phyloP scores from a whole-genome alignment of 345 rosid species.

The Hibiscus tridactylites region DNA sequence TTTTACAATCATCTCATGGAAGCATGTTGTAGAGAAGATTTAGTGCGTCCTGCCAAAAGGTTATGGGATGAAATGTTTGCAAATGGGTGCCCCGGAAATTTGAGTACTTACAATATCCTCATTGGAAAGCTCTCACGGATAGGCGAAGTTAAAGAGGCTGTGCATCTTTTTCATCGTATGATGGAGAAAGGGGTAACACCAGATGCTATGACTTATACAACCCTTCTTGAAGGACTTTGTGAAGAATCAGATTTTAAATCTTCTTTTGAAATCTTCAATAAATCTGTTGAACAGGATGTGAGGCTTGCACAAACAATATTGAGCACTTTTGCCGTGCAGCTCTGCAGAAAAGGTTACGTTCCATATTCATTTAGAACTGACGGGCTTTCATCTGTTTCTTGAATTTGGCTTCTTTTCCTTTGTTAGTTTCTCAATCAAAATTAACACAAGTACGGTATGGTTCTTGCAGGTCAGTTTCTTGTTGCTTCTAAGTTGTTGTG shows the following conservation, averaged over 20 bases:
- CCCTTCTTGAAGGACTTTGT: slow-evolving; percentile 61
- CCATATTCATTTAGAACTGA: no score
- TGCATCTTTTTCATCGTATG: slow-evolving; percentile 64
- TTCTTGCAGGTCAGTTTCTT: slow-evolving; percentile 3
- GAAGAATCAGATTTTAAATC: slow-evolving; percentile 49
- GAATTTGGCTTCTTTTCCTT: slow-evolving; percentile 43
- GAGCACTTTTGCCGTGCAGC: slow-evolving; percentile 32
- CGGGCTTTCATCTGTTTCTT: not conserved
- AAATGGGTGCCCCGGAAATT: slow-evolving; percentile 56
- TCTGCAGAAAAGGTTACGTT: slow-evolving; percentile 50
- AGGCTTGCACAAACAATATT: slow-evolving; percentile 33
- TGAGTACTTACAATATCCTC: slow-evolving; percentile 49
- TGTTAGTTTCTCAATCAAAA: slow-evolving; percentile 25
- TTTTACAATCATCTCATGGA: slow-evolving; percentile 68
- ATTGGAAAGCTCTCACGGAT: slow-evolving; percentile 57
- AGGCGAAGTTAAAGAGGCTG: slow-evolving; percentile 62
- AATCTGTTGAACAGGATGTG: slow-evolving; percentile 37
- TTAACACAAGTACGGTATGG: not conserved
- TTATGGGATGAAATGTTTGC: slow-evolving; percentile 95
- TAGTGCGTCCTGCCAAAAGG: slow-evolving; percentile 82
- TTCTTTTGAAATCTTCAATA: slow-evolving; percentile 45
- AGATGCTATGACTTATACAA: slow-evolving; percentile 43
- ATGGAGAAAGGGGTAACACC: slow-evolving; percentile 55
- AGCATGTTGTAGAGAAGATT: slow-evolving; percentile 73
- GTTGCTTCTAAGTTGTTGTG: slow-evolving; percentile 28